These are phyloP conservation scores for Vanilla planifolia DNA, from an alignment of 106 monocot genomes.

Conservation along the genomic window DNA sequence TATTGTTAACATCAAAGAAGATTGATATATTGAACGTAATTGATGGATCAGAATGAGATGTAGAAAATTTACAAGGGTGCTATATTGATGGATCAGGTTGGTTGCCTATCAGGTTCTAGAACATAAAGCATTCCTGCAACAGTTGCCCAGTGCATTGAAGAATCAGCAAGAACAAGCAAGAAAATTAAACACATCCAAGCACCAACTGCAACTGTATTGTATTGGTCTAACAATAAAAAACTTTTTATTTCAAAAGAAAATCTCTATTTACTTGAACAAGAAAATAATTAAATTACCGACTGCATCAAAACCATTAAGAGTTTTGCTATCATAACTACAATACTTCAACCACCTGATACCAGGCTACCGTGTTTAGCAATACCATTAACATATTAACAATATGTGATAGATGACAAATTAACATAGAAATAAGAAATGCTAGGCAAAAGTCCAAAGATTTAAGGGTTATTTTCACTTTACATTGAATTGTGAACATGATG, in stretches of 20 bases:
- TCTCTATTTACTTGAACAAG: constrained; percentile 64
- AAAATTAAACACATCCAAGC: neutral
- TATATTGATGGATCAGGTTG: constrained; percentile 54
- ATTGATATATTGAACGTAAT: neutral
- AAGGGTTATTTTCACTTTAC: too few relatives aligned
- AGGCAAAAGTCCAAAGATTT: too few relatives aligned
- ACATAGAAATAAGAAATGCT: too few relatives aligned
- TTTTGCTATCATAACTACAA: too few relatives aligned
- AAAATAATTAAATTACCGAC: too few relatives aligned
- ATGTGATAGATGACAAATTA: too few relatives aligned
- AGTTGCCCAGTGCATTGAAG: constrained; percentile 86
- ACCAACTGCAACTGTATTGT: neutral
- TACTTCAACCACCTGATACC: too few relatives aligned
- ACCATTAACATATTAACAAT: too few relatives aligned
- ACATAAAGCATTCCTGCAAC: constrained; percentile 80
- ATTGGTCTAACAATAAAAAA: constrained; percentile 18
- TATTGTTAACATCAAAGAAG: neutral
- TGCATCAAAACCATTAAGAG: too few relatives aligned
- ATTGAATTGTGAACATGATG: too few relatives aligned
- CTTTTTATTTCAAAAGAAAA: constrained; percentile 75
- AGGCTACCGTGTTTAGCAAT: too few relatives aligned
- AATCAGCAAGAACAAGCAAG: constrained; percentile 50
- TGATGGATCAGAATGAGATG: neutral
- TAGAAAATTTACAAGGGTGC: constrained; percentile 16
- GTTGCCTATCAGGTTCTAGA: constrained; percentile 73